Evolutionary conservation across 2,329 filamentous ascomycete genomes (phyloP).

Genomic region (Trichoderma pleuroti): DNA sequence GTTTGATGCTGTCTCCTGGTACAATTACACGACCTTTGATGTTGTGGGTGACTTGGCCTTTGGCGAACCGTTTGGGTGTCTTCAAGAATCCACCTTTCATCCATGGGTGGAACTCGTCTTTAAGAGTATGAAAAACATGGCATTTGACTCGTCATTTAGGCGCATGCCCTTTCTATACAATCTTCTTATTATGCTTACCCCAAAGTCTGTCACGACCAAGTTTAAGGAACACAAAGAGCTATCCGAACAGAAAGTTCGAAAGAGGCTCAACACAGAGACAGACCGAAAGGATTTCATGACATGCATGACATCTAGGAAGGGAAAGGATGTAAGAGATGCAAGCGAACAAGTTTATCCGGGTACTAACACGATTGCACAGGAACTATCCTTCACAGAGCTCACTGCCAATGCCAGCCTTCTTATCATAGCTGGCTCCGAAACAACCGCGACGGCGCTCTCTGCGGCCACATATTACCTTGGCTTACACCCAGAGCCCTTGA

Average conservation of each 20-base stretch:
- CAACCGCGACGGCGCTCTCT: constrained; percentile 30
- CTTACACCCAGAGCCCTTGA: constrained; percentile 28
- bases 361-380: not conserved
- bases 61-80: constrained; percentile 30
- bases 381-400: constrained; percentile 17
- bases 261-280: not conserved
- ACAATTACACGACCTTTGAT: constrained; percentile 31
- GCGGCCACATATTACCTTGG: constrained; percentile 30
- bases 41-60: constrained; percentile 32
- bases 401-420: constrained; percentile 20
- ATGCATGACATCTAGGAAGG: not conserved
- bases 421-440: constrained; percentile 32
- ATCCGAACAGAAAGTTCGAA: not conserved
- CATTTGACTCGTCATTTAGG: not conserved
- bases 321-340: not conserved
- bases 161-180: not conserved
- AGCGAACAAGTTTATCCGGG: not conserved
- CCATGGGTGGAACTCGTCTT: constrained; percentile 29
- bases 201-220: not conserved
- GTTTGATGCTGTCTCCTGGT: constrained; percentile 29
- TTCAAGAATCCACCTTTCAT: constrained; percentile 25
- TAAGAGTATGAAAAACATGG: not conserved
- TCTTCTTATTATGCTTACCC: not conserved
- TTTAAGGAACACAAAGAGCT: not conserved
- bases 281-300: constrained; percentile 16